Conservation (phyloP, 352 stramenopile species). For the Globisporangium nagaii region DNA sequence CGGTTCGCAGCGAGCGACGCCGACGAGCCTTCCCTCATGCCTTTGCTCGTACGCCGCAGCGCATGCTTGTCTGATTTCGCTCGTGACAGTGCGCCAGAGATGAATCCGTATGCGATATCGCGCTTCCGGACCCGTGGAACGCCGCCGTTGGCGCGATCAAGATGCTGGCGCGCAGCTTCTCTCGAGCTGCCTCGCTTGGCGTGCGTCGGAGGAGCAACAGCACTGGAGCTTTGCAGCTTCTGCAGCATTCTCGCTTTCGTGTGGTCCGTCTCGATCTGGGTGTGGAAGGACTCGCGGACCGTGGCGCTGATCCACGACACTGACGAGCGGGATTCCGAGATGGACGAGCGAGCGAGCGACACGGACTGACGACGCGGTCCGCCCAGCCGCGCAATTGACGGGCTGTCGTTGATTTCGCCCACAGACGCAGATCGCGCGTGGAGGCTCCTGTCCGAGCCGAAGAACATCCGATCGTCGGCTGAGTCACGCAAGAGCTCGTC, state of each 20-base stretch:
- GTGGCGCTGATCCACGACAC: conserved; percentile 24
- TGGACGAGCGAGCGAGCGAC: conserved; percentile 30
- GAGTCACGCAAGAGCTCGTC: not conserved
- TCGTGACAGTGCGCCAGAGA: conserved; percentile 27
- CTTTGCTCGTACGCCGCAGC: conserved; percentile 17
- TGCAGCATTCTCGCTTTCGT: conserved; percentile 59
- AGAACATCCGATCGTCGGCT: conserved; percentile 4
- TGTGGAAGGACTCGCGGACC: conserved; percentile 35
- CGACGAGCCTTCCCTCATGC: conserved; percentile 7
- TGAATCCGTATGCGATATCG: conserved; percentile 60
- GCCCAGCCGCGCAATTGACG: not conserved
- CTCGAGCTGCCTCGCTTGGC: conserved; percentile 1
- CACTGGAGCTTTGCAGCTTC: conserved; percentile 51
- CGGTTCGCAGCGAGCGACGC: conserved; percentile 12
- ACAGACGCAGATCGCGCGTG: conserved; percentile 7
- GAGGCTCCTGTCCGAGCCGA: conserved; percentile 2
- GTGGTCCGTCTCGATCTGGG: conserved; percentile 53
- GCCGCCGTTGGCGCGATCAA: not conserved
- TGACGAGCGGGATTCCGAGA: conserved; percentile 24
- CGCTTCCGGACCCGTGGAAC: conserved; percentile 52
- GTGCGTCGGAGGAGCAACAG: conserved; percentile 8
- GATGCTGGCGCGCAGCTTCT: conserved; percentile 3
- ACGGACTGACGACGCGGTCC: conserved; percentile 17
- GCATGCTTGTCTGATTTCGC: conserved; percentile 25
- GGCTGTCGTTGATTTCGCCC: conserved; percentile 5